These are phyloP conservation scores for Fusarium foetens DNA, from an alignment of 2,329 filamentous ascomycete species.

Conservation along the genomic window DNA sequence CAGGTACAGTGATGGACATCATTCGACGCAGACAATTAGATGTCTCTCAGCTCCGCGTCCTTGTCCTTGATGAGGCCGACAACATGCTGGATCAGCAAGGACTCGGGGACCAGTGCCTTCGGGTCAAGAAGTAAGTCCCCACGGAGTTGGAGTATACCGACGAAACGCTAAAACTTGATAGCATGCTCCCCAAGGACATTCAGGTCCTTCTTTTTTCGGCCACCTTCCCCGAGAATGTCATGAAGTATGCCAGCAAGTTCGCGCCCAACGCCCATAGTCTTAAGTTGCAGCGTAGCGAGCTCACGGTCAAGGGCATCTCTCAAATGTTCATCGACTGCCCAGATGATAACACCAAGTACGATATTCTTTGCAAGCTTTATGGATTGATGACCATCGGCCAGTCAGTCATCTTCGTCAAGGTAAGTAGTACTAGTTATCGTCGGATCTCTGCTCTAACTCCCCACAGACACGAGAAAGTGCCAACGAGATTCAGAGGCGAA, in stretches of 20 bases:
- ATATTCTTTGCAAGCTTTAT: constrained; percentile 90
- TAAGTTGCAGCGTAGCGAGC: constrained; percentile 86
- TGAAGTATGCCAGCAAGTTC: constrained; percentile 84
- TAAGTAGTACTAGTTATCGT: constrained; percentile 51
- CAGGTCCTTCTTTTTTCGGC: constrained; percentile 97
- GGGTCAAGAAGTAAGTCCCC: constrained; percentile 78
- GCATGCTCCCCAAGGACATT: constrained; percentile 76
- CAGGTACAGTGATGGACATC: constrained; percentile 90
- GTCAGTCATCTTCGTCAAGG: constrained; percentile 97
- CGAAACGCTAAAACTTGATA: constrained; percentile 54
- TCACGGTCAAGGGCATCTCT: constrained; percentile 96
- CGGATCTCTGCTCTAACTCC: constrained; percentile 24
- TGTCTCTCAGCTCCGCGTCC: constrained; percentile 75
- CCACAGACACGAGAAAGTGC: constrained; percentile 84
- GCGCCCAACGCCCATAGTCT: constrained; percentile 88
- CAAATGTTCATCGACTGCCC: constrained; percentile 98
- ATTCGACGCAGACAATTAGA: constrained; percentile 82
- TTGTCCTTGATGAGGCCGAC: constrained; percentile 96
- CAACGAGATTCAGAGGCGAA: constrained; percentile 82
- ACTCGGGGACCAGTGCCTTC: constrained; percentile 91
- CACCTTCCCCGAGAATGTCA: constrained; percentile 87
- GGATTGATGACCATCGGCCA: constrained; percentile 96
- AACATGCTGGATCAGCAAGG: constrained; percentile 99
- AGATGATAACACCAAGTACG: constrained; percentile 84
- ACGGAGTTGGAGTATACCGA: neutral